Evolutionary conservation across 2,329 filamentous ascomycete species (phyloP), one percentile per base, ranked within the genome.

Genomic region (Fusarium humuli): DNA sequence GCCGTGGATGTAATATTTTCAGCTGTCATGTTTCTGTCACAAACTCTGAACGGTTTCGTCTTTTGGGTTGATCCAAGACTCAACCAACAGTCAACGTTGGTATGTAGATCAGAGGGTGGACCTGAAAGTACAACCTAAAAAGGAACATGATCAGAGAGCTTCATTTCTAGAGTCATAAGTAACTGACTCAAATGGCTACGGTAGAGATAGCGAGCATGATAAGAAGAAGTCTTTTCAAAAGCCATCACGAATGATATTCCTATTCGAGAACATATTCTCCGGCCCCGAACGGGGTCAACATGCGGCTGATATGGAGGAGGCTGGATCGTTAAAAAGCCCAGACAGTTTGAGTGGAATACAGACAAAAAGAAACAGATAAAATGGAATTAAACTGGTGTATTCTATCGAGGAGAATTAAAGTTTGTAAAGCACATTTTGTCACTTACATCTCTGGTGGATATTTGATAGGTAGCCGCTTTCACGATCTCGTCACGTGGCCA

Each of bases 401-500:
- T n/a, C 16, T 6, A 7, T 5, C 1, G 5, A 18, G n/a, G 18
- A 25, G 14, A 32, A 37, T 34, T 48, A 47, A 29, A 37, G 61
- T 64, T 63, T 55, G n/a, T 4, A 44, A 10, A 23, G 27, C 45
- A 42, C 42, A 48, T 63, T 63, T 62, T 63, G 48, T 57, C 48
- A 48, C 58, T 30, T 12, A 20, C n/a, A 62, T 20, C 40, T 22
- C 11, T 57, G 32, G 52, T 40, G n/a, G 25, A 52, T 23, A n/a
- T 29, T 18, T 37, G 46, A 20, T 48, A 22, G 22, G 22, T 22
- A 48, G 46, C n/a, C 45, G 29, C 41, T 46, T 7, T 18, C 13
- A 45, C 22, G 49, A 25, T 48, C 57, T 50, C 37, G 47, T 77
- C 75, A 77, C 74, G 75, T 77, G 74, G 48, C 11, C 54, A 53